Percentiles rank a stretch among this genome's conserved stretches.
These are phyloP conservation scores for Pachysandra terminalis DNA, from an alignment of 164 flowering plant species.

Conservation along the genomic window DNA sequence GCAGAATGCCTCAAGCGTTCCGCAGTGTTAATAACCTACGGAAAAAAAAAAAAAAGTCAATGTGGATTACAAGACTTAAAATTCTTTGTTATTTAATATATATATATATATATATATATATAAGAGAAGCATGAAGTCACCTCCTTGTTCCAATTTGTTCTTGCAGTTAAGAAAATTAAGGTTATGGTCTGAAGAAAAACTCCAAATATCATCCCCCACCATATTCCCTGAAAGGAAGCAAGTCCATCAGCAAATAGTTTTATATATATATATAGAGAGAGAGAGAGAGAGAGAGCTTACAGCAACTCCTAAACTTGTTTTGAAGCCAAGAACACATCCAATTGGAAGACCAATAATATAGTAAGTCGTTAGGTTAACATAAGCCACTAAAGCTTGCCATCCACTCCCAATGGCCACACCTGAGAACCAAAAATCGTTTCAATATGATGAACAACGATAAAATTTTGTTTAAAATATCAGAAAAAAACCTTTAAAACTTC, in stretches of 20 bases:
- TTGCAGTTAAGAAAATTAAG: slow-evolving; percentile 50
- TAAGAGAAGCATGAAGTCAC: slow-evolving; percentile 20
- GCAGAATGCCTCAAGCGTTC: slow-evolving; percentile 39
- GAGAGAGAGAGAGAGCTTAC: slow-evolving; percentile 33
- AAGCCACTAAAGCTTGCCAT: slow-evolving; percentile 81
- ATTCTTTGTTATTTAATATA: not conserved
- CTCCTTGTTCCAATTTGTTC: slow-evolving; percentile 69
- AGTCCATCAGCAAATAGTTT: not conserved
- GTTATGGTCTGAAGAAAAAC: slow-evolving; percentile 54
- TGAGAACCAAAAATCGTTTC: slow-evolving; percentile 13
- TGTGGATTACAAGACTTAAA: not conserved
- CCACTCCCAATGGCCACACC: slow-evolving; percentile 85
- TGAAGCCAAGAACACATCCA: slow-evolving; percentile 78
- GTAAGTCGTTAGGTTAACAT: slow-evolving; percentile 62
- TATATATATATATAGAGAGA: slow-evolving; percentile 3
- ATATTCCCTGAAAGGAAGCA: slow-evolving; percentile 48
- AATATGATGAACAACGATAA: not conserved
- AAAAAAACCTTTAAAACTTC: no score
- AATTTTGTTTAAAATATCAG: no score
- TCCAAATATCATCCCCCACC: slow-evolving; percentile 81
- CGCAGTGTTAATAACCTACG: slow-evolving; percentile 51
- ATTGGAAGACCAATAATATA: slow-evolving; percentile 74
- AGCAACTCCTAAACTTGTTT: slow-evolving; percentile 54
- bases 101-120: not conserved
- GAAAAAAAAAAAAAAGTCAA: slow-evolving; percentile 6